Evolutionary conservation across 2,329 filamentous ascomycete species (phyloP), one percentile per base, ranked within the genome.

Genomic region (Exophiala viscosa): DNA sequence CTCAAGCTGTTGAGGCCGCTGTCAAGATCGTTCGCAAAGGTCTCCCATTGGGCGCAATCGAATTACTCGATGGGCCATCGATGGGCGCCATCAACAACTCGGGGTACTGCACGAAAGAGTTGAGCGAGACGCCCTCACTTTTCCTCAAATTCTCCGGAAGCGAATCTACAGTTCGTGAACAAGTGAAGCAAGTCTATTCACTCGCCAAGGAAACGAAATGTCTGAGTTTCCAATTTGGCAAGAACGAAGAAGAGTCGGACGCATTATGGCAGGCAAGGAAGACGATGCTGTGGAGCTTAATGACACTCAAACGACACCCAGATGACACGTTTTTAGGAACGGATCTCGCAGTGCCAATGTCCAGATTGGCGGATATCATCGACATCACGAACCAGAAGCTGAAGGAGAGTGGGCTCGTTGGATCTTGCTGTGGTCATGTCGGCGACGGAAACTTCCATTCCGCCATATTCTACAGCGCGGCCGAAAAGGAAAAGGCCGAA

Each of bases 361-460:
- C 80, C 8, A 71, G 80, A 50, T 66, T 84, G 17, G 77, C 81
- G 9, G 82, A 85, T 62, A 82, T 85, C 43, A 83, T 85, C 35
- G 78, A 95, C 67, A 77, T 90, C 39, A 91, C 88, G 58, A 95
- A 96, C 74, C 87, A 88, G 66, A 89, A 95, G 65, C 85, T 95
- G 79, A 87, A 92, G 64, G 84, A 89, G 10, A 76, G 96, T 9
- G 90, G 89, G 0, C 73, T 96, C 1, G 95, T 96, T 67, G 89
- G 90, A 1, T 90, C 87, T 64, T 88, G 95, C 23, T 75, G 96
- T 3, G 91, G 91, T 2, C 91, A 96, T 65, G 86, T 96, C 51
- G 91, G 91, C 10, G 91, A 96, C 66, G 91, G 91, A 34, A 96
- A 96, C 70, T 96, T 96, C 73, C 91, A 96, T 68, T 86, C 91